These are phyloP conservation scores for Phalaenopsis equestris DNA, from an alignment of 106 monocot genomes.

Conservation along the genomic window DNA sequence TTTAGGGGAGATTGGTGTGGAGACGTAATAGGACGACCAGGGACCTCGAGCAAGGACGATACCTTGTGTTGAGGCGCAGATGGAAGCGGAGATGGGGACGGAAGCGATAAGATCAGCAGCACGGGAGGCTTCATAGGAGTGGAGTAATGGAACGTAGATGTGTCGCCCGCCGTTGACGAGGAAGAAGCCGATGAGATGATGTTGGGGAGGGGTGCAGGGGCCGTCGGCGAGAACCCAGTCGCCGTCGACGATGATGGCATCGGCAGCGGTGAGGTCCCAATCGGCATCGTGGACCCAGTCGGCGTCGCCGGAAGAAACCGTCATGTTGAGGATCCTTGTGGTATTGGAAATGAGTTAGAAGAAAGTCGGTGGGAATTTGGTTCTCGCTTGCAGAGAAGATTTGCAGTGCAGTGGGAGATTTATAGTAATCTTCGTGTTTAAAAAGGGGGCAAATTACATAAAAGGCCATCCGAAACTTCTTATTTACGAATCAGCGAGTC, in stretches of 20 bases:
- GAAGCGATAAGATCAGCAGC: not conserved
- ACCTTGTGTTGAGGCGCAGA: not conserved
- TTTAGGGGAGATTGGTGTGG: not conserved
- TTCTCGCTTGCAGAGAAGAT: not conserved
- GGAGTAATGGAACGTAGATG: not conserved
- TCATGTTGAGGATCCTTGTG: not conserved
- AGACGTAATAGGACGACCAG: not conserved
- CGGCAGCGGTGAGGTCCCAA: not conserved
- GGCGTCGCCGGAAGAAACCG: not conserved
- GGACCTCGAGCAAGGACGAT: not conserved
- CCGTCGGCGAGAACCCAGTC: not conserved
- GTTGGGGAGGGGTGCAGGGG: not conserved
- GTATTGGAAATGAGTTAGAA: not conserved
- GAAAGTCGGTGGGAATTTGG: not conserved
- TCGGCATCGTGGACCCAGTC: not conserved
- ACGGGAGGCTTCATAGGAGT: not conserved
- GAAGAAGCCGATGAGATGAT: not conserved
- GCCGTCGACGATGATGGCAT: not conserved
- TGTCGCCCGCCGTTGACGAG: not conserved
- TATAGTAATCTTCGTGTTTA: too few relatives aligned
- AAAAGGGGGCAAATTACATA: too few relatives aligned
- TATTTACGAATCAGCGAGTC: too few relatives aligned
- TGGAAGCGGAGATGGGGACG: not conserved
- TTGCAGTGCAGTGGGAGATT: too few relatives aligned
- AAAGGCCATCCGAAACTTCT: too few relatives aligned